Evolutionary conservation across 208 protist genomes (phyloP).

Genomic region (Crithidia mellificae): DNA sequence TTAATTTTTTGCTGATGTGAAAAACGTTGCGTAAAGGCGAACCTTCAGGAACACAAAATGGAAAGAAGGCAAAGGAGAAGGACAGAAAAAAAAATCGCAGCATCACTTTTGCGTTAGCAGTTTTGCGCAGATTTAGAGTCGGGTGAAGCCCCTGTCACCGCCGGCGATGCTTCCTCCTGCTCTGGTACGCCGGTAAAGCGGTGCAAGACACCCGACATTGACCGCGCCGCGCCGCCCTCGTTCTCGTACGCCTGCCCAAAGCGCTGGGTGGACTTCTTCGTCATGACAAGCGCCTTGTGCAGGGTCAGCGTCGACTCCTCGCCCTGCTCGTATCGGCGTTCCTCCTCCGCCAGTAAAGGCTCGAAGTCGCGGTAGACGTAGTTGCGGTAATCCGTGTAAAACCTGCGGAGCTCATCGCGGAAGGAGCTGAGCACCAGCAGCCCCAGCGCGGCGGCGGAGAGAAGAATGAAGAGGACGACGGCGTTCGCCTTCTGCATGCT

Average conservation of each 20-base stretch:
- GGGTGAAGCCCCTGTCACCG: not conserved
- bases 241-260: slow-evolving; percentile 59
- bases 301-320: slow-evolving; percentile 35
- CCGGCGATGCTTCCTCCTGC: not conserved
- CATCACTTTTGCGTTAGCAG: too few species aligned
- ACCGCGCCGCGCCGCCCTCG: slow-evolving; percentile 37
- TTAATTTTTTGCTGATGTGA: too few species aligned
- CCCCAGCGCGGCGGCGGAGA: slow-evolving; percentile 32
- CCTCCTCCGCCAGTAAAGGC: slow-evolving; percentile 42
- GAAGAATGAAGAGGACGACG: slow-evolving; percentile 33
- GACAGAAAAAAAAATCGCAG: not conserved
- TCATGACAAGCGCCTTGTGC: slow-evolving; percentile 46
- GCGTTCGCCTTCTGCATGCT: slow-evolving; percentile 36
- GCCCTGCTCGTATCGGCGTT: slow-evolving; percentile 10
- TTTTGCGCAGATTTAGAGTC: too few species aligned
- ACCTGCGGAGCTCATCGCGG: slow-evolving; percentile 23
- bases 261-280: slow-evolving; percentile 64
- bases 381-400: too few species aligned
- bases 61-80: not conserved
- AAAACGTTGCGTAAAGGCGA: too few species aligned
- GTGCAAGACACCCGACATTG: slow-evolving; percentile 24
- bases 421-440: slow-evolving; percentile 57
- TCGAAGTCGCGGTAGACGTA: slow-evolving; percentile 36
- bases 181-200: not conserved
- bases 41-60: not conserved